phyloP scores from a whole-genome alignment of 2,329 filamentous ascomycete genomes.

The Diaporthe ilicicola region DNA sequence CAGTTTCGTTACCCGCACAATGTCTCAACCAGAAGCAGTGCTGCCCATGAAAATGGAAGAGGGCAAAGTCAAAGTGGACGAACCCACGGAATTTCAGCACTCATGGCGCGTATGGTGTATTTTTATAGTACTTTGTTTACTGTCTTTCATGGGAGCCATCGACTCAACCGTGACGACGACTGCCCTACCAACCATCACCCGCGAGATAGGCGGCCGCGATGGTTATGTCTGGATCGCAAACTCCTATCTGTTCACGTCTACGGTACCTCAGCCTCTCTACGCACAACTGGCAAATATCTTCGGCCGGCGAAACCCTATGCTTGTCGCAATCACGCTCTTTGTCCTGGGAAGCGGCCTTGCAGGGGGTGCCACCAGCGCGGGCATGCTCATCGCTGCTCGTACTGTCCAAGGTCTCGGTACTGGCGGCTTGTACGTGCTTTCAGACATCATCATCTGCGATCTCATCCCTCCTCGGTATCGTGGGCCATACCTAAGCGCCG shows the following conservation, averaged over 20 bases:
- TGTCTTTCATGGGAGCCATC: too few relatives aligned
- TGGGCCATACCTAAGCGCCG: constrained; percentile 45
- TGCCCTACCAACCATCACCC: neutral
- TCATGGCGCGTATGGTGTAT: too few relatives aligned
- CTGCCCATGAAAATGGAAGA: too few relatives aligned
- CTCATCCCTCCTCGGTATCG: constrained; percentile 45
- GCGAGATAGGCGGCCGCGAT: neutral
- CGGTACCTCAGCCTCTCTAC: neutral
- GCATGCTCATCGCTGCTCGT: constrained; percentile 49
- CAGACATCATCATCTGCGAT: neutral
- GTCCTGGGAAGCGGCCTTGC: constrained; percentile 53
- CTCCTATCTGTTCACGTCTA: neutral
- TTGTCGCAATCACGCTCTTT: constrained; percentile 46
- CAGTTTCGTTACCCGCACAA: too few relatives aligned
- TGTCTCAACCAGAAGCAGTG: too few relatives aligned
- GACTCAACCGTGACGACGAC: neutral
- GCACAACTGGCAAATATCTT: neutral
- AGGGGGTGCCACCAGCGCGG: constrained; percentile 47
- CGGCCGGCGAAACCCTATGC: neutral
- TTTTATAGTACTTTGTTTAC: too few relatives aligned
- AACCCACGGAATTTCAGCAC: too few relatives aligned
- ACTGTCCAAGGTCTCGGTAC: constrained; percentile 49
- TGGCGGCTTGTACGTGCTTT: neutral
- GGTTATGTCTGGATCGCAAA: constrained; percentile 4
- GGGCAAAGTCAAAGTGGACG: too few relatives aligned